Evolutionary conservation across 176 grass and related monocot genomes (phyloP).

Genomic region (Microstegium vimineum): DNA sequence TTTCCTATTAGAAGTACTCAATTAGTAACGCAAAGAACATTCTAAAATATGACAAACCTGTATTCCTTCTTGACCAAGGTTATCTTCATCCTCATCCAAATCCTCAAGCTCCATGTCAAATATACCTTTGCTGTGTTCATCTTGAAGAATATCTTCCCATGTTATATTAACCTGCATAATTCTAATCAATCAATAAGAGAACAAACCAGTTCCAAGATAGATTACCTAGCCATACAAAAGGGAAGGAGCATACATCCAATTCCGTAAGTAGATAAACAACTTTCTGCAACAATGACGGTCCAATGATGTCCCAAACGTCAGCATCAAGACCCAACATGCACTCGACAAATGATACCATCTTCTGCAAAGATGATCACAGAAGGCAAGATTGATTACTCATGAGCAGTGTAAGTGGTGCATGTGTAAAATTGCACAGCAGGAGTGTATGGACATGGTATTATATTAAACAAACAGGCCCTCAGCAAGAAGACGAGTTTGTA

Average conservation of each 20-base stretch:
- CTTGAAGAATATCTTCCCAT: slow-evolving; percentile 79
- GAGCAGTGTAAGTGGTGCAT: background rate
- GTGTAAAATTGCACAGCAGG: background rate
- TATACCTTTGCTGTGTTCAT: slow-evolving; percentile 78
- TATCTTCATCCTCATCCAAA: slow-evolving; percentile 44
- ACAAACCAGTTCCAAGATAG: slow-evolving; percentile 12
- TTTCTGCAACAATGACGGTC: slow-evolving; percentile 62
- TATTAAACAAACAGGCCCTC: background rate
- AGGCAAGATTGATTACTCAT: background rate
- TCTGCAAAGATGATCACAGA: slow-evolving; percentile 43
- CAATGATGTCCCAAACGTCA: slow-evolving; percentile 63
- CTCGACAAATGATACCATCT: slow-evolving; percentile 61
- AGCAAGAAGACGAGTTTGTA: background rate
- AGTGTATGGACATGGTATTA: background rate
- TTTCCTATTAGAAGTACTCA: slow-evolving; percentile 3
- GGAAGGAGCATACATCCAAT: slow-evolving; percentile 65
- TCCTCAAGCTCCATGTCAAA: slow-evolving; percentile 98
- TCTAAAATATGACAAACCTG: slow-evolving; percentile 50
- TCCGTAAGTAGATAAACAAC: slow-evolving; percentile 82
- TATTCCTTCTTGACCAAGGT: slow-evolving; percentile 37
- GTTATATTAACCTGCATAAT: slow-evolving; percentile 74
- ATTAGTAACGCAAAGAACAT: background rate
- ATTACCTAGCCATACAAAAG: background rate
- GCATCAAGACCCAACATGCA: slow-evolving; percentile 78
- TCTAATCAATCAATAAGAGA: slow-evolving; percentile 25